Conservation (phyloP, 805 yeast genomes). For the Schwanniomyces pseudopolymorphus region DNA sequence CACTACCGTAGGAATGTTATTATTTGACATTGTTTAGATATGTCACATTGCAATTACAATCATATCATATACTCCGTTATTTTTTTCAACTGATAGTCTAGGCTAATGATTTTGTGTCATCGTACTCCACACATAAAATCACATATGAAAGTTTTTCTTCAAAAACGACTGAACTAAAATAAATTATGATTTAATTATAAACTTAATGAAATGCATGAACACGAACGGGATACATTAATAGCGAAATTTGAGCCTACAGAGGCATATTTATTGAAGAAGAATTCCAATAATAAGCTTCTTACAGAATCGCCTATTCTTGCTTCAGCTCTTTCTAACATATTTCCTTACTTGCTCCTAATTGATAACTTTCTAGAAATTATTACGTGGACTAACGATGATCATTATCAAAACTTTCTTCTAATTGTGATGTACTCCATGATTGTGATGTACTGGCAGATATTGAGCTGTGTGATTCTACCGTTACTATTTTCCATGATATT, state of each 20-base stretch:
- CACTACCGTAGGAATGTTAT: too few relatives aligned
- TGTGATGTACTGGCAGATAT: conserved; percentile 43
- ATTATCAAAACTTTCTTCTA: conserved; percentile 45
- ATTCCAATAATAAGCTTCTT: conserved; percentile 32
- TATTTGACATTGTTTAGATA: too few relatives aligned
- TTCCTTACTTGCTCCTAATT: conserved; percentile 46
- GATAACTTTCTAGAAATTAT: conserved; percentile 45
- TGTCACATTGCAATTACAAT: too few relatives aligned
- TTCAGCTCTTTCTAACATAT: conserved; percentile 45
- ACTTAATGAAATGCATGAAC: not conserved
- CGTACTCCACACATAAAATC: not conserved
- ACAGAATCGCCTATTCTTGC: conserved; percentile 47
- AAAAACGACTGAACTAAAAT: not conserved
- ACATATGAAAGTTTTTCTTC: not conserved
- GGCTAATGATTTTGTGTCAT: conserved; percentile 1
- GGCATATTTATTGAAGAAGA: conserved; percentile 26
- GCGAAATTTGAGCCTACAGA: conserved; percentile 41
- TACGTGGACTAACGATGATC: conserved; percentile 58
- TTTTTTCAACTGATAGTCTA: not conserved
- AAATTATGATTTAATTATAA: conserved; percentile 1
- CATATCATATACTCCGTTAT: too few relatives aligned
- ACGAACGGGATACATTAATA: conserved; percentile 6
- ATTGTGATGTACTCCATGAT: conserved; percentile 38
- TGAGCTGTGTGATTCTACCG: conserved; percentile 40
- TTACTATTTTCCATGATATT: conserved; percentile 32